Evolutionary conservation across 1,284 basidiomycete species (phyloP).

Genomic region (Tremellales sp.): DNA sequence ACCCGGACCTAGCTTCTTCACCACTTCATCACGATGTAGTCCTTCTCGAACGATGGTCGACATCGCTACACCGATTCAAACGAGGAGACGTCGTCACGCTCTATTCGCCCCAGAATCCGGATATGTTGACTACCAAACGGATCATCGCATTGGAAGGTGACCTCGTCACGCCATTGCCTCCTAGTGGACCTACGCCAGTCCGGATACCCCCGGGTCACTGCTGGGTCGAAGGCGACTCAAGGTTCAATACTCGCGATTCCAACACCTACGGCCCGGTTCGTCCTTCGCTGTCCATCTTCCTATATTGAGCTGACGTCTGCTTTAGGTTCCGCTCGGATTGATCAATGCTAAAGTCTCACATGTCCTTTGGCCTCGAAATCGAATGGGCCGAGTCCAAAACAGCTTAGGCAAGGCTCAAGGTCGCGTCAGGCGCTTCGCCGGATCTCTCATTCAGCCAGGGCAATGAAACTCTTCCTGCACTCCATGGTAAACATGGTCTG

Average conservation of each 20-base stretch:
- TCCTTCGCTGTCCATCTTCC: not conserved
- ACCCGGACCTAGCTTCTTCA: constrained; percentile 44
- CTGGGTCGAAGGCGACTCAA: constrained; percentile 57
- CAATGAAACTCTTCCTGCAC: too few species aligned
- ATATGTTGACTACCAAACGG: constrained; percentile 53
- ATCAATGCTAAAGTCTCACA: constrained; percentile 47
- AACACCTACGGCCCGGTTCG: constrained; percentile 54
- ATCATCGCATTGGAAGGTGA: constrained; percentile 55
- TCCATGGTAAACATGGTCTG: too few species aligned
- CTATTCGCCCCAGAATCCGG: constrained; percentile 52
- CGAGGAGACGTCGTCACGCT: constrained; percentile 55
- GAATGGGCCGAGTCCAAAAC: constrained; percentile 27
- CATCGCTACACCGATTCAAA: constrained; percentile 35
- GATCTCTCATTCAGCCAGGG: constrained; percentile 4
- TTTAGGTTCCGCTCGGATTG: constrained; percentile 47
- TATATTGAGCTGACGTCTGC: not conserved
- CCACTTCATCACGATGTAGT: constrained; percentile 51
- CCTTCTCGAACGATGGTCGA: constrained; percentile 51
- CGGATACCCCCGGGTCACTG: constrained; percentile 49
- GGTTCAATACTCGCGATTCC: constrained; percentile 50
- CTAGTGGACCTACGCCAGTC: constrained; percentile 41
- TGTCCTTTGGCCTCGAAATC: constrained; percentile 49
- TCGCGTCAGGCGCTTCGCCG: constrained; percentile 22
- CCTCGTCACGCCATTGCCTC: constrained; percentile 47
- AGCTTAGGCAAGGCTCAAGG: constrained; percentile 31